These are phyloP conservation scores for Actinomortierella wolfii DNA, from an alignment of 371 early-diverging fungal species.

Conservation along the genomic window DNA sequence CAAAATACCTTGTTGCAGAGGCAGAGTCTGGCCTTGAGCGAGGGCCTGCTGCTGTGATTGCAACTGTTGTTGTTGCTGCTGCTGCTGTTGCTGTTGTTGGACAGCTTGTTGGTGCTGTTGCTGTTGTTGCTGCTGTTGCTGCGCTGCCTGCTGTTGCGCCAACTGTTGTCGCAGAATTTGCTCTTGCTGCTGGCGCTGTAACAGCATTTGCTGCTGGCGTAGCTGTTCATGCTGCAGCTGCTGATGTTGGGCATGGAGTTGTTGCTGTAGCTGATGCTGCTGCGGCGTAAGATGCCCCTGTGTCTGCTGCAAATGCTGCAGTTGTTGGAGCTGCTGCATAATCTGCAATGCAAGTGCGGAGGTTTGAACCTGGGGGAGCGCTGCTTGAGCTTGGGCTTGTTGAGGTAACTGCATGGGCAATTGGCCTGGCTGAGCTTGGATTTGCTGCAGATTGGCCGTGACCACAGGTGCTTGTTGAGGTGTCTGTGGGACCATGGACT, in stretches of 20 bases:
- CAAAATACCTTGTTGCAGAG: conserved; percentile 42
- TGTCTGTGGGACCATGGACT: conserved; percentile 14
- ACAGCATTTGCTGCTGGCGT: background rate
- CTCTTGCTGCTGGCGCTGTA: background rate
- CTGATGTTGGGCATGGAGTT: conserved; percentile 3
- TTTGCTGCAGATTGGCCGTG: conserved; percentile 1
- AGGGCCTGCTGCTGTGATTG: background rate
- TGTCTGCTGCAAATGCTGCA: conserved; percentile 27
- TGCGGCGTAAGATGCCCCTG: conserved; percentile 15
- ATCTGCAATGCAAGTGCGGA: background rate
- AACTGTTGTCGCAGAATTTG: conserved; percentile 1
- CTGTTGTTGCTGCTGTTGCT: conserved; percentile 6
- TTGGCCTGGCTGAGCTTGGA: background rate
- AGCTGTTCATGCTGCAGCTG: too few species aligned
- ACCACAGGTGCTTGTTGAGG: conserved; percentile 12
- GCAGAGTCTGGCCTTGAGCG: conserved; percentile 9
- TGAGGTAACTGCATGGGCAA: background rate
- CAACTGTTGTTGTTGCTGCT: conserved; percentile 12
- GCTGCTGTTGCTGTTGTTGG: conserved; percentile 15
- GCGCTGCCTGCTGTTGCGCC: too few species aligned
- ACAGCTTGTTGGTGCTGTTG: conserved; percentile 8
- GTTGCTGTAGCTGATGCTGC: conserved; percentile 16
- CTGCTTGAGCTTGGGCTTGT: background rate
- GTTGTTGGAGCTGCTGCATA: conserved; percentile 31
- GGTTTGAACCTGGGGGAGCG: background rate